These are phyloP conservation scores for Mortierella sp. DNA, from an alignment of 371 early-diverging fungal species.

Conservation along the genomic window DNA sequence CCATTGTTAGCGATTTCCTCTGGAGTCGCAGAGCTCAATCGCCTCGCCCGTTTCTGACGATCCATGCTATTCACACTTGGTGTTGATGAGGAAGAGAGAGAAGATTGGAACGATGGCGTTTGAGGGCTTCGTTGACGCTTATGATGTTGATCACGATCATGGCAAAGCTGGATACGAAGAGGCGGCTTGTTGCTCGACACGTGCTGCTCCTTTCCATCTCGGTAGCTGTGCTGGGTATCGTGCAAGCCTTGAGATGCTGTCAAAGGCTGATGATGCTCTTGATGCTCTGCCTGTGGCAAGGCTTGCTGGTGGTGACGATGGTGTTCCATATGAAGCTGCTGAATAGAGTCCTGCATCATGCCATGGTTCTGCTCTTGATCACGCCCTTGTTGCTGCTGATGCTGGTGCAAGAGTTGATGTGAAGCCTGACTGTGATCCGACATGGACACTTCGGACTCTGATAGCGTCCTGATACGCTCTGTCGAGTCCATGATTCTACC, in stretches of 20 bases:
- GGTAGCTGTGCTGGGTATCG: constrained; percentile 14
- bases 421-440: constrained; percentile 17
- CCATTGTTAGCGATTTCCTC: not conserved
- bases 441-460: constrained; percentile 35
- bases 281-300: no score
- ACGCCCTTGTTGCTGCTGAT: constrained; percentile 8
- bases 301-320: constrained; percentile 12
- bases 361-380: constrained; percentile 3
- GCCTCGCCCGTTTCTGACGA: constrained; percentile 32
- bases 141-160: constrained; percentile 19
- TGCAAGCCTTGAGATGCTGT: constrained; percentile 14
- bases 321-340: constrained; percentile 17
- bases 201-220: not conserved
- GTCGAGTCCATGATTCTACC: constrained; percentile 23
- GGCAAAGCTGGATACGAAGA: constrained; percentile 18
- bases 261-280: constrained; percentile 1
- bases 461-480: constrained; percentile 32
- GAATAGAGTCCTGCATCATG: constrained; percentile 2
- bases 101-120: constrained; percentile 11
- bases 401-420: constrained; percentile 16
- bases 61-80: constrained; percentile 14
- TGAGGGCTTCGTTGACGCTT: constrained; percentile 48
- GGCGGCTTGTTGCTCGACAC: constrained; percentile 1
- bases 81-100: constrained; percentile 12
- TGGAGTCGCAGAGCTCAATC: constrained; percentile 1